These are phyloP conservation scores for Penicillium sp. DNA, from an alignment of 2,329 filamentous ascomycete genomes.

Conservation along the genomic window DNA sequence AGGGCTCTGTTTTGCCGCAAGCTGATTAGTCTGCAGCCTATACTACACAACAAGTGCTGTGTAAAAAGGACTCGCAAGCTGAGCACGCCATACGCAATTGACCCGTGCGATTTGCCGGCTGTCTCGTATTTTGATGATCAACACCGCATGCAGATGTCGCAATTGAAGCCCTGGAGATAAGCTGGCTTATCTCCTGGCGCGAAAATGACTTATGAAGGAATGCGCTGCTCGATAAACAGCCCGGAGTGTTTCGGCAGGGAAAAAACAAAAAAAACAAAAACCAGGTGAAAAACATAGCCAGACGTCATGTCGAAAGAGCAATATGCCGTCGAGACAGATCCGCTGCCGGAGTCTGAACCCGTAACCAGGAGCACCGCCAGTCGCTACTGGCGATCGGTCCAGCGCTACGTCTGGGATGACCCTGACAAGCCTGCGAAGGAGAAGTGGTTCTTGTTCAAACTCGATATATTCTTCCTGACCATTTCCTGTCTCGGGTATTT, in stretches of 20 bases:
- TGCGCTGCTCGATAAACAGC: too few relatives aligned
- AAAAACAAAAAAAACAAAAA: neutral
- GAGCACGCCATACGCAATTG: neutral
- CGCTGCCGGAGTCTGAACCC: neutral
- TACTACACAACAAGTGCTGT: too few relatives aligned
- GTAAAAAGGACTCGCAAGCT: too few relatives aligned
- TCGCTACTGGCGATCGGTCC: neutral
- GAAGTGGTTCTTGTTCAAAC: constrained; percentile 46
- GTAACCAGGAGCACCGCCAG: neutral
- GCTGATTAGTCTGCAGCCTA: too few relatives aligned
- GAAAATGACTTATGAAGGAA: neutral
- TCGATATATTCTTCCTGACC: constrained; percentile 45
- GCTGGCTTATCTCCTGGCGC: too few relatives aligned
- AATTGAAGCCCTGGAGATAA: neutral
- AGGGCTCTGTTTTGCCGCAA: too few relatives aligned
- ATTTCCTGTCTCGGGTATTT: constrained; percentile 45
- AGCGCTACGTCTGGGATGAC: constrained; percentile 35
- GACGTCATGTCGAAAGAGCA: neutral
- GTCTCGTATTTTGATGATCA: neutral
- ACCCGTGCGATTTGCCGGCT: neutral
- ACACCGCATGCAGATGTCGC: neutral
- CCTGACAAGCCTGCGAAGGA: constrained; percentile 37
- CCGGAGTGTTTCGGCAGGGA: too few relatives aligned
- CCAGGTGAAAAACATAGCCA: neutral
- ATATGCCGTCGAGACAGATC: neutral